Evolutionary conservation across 2,329 filamentous ascomycete species (phyloP).

Genomic region (Fusarium duplospermum): DNA sequence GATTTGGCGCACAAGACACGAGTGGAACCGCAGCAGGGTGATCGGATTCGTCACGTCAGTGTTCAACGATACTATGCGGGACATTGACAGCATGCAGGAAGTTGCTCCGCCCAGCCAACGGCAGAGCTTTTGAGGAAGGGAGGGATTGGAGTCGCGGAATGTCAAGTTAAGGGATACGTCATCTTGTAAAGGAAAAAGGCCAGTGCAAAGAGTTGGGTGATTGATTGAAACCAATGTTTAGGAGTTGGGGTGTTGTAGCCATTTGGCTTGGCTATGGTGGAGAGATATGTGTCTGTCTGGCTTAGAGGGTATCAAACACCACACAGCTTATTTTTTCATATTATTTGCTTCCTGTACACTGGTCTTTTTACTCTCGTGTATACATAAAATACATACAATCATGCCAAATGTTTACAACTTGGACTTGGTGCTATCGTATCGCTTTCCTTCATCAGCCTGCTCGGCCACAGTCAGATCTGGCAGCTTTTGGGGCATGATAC

Average conservation of each 20-base stretch:
- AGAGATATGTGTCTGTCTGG: conserved; percentile 31
- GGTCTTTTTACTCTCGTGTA: conserved; percentile 15
- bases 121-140: conserved; percentile 24
- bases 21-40: conserved; percentile 87
- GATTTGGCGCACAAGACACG: conserved; percentile 81
- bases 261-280: conserved; percentile 21
- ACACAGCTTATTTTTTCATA: conserved; percentile 20
- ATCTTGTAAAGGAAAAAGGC: conserved; percentile 17
- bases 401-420: conserved; percentile 51
- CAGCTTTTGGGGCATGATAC: conserved; percentile 81
- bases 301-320: conserved; percentile 39
- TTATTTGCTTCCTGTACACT: conserved; percentile 32
- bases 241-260: conserved; percentile 38
- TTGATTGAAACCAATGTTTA: conserved; percentile 33
- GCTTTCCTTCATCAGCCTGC: conserved; percentile 82
- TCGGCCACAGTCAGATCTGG: conserved; percentile 79
- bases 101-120: conserved; percentile 58
- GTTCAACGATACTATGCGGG: conserved; percentile 80
- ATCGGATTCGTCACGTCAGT: conserved; percentile 70
- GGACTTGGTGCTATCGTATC: conserved; percentile 71
- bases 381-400: conserved; percentile 20
- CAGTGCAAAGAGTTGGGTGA: conserved; percentile 34
- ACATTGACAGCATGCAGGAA: conserved; percentile 70
- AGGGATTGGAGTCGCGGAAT: conserved; percentile 4
- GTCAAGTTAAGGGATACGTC: not conserved